phyloP scores from a whole-genome alignment of 83 land plant species.

The Larix sibirica region DNA sequence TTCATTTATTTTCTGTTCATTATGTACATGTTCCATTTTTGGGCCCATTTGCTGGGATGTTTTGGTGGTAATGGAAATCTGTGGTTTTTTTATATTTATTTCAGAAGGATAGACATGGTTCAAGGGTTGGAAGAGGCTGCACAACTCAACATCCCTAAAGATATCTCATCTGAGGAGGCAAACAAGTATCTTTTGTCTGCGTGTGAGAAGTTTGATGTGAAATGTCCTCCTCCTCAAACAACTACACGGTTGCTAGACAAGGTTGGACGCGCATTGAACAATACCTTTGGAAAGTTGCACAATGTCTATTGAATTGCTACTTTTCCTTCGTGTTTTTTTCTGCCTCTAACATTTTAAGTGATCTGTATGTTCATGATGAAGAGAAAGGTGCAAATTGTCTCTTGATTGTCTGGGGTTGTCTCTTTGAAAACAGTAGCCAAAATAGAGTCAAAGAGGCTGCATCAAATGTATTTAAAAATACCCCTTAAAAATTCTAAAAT shows the following conservation, averaged over 20 bases:
- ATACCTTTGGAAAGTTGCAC: not conserved
- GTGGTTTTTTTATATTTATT: conserved; percentile 7
- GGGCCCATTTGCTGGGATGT: not conserved
- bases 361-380: not conserved
- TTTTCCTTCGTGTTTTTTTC: not conserved
- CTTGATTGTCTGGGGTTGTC: not conserved
- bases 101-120: conserved; percentile 93
- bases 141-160: conserved; percentile 69
- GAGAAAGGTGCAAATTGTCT: not conserved
- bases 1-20: not conserved
- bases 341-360: not conserved
- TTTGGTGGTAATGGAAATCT: not conserved
- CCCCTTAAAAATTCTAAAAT: no score
- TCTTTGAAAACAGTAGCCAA: no score
- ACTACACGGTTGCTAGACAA: conserved; percentile 92
- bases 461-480: no score
- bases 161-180: conserved; percentile 72
- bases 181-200: conserved; percentile 70
- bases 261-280: conserved; percentile 32
- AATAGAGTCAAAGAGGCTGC: no score
- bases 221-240: conserved; percentile 95
- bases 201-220: conserved; percentile 75
- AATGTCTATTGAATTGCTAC: not conserved
- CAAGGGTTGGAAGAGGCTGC: conserved; percentile 74
- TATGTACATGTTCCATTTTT: not conserved